Base-by-base conservation (phyloP, 1,284 basidiomycete species). In the Trametes sp. region DNA sequence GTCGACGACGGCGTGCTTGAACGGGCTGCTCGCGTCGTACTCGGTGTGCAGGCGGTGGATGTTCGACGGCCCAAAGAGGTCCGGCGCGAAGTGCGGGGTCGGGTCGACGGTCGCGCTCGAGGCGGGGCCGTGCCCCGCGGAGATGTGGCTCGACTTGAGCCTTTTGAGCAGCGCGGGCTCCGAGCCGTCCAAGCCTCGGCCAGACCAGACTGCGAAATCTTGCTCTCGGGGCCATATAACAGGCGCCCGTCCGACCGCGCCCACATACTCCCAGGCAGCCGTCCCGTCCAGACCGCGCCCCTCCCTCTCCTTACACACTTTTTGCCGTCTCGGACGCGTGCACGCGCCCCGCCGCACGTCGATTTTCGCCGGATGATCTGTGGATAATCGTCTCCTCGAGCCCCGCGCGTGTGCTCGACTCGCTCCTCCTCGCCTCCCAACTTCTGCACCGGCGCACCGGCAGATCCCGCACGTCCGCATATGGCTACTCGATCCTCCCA, bases 1-100 rank as follows among this genome's bases (percentile, higher is more conserved):
- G 51, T 92, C 87, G 54, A 98, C 84, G 59, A 95, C 83, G 31
- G 87, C 89, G 77, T 98, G 90, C 76, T 92, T 93, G 84, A 90
- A 98, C 0, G 96, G 96, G 57, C 81, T 74, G 66, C 82, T 89
- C 6, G 77, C 69, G 9, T 77, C 72, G 76, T 97, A 96, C 52
- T 78, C 77, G 8, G 79, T 66, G 67, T 84, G 79, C 49, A 93
- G 78, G 31, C 77, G 74, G 41, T 86, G 79, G 62, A 90, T 82
- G 70, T 81, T 86, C 59, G 79, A 72, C 51, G 82, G 80, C 59
- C 84, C 81, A 65, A 94, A 84, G 45, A 94, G 75, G 42, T 79
- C 81, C 24, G 83, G 69, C 5, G 84, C 77, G 70, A 92, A 90
- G 62, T 76, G 74, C 9, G 76, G 67, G 9, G 74, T 72, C 2